Conservation (phyloP, 108 stramenopile genomes). For the Nannochloropsis gaditana region DNA sequence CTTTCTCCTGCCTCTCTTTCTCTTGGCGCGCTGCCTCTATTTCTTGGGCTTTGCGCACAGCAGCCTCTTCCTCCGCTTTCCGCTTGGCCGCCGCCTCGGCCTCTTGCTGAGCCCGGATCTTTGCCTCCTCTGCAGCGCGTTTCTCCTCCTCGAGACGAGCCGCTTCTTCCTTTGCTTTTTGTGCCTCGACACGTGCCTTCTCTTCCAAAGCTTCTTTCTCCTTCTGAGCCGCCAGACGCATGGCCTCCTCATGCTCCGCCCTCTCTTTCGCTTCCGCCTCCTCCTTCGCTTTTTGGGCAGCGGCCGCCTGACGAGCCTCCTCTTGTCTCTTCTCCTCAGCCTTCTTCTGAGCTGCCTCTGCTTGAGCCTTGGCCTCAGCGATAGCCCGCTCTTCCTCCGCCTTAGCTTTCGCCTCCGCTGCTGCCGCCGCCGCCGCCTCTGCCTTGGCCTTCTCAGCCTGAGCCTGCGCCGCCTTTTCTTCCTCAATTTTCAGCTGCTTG, state of each 20-base stretch:
- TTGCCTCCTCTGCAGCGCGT: background rate
- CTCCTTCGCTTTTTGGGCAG: background rate
- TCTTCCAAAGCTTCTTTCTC: no score
- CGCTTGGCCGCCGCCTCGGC: background rate
- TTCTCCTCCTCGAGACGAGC: no score
- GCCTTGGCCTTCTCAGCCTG: background rate
- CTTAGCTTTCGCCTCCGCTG: background rate
- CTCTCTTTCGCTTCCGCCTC: background rate
- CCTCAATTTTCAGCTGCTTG: background rate
- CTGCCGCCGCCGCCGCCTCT: background rate
- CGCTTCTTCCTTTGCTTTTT: no score
- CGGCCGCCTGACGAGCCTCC: background rate
- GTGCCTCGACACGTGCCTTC: no score
- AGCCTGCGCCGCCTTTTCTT: background rate
- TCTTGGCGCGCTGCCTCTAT: background rate
- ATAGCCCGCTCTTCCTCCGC: background rate
- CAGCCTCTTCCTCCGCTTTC: background rate
- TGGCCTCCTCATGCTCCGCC: background rate
- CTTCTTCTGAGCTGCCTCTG: background rate
- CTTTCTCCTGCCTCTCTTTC: background rate
- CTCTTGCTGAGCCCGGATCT: background rate
- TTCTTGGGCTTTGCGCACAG: no score
- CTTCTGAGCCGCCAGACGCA: no score
- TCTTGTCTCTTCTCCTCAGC: background rate
- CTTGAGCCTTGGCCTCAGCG: background rate